Conservation (phyloP, 1,284 basidiomycete species). For the Ustilago bromivora region DNA sequence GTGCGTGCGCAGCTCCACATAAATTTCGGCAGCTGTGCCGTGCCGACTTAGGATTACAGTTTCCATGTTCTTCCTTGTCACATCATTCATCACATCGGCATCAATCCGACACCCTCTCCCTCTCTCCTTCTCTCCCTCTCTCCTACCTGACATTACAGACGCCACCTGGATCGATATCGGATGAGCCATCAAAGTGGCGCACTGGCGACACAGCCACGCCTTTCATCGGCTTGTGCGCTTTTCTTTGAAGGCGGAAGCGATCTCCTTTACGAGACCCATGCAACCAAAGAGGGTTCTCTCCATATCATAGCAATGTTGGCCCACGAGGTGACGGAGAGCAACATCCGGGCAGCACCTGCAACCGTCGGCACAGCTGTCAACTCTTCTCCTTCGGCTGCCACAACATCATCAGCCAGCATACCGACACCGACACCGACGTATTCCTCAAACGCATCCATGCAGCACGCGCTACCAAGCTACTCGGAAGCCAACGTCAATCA, state of each 20-base stretch:
- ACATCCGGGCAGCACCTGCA: not conserved
- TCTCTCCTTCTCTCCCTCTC: too few species aligned
- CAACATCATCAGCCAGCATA: not conserved
- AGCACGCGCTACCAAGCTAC: conserved; percentile 27
- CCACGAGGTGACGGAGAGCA: not conserved
- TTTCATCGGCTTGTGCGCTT: conserved; percentile 5
- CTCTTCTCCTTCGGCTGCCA: not conserved
- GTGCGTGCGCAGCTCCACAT: conserved; percentile 12
- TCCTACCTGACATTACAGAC: not conserved
- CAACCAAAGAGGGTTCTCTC: not conserved
- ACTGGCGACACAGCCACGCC: not conserved
- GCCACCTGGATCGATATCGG: conserved; percentile 1
- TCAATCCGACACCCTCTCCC: not conserved
- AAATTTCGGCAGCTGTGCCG: conserved; percentile 9
- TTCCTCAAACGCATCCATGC: conserved; percentile 3
- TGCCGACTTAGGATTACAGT: conserved; percentile 3
- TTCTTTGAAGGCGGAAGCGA: not conserved
- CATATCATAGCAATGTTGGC: conserved; percentile 3
- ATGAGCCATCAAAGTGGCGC: conserved; percentile 1
- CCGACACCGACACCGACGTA: not conserved
- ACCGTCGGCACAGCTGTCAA: not conserved
- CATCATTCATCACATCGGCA: conserved; percentile 5
- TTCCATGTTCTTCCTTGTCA: not conserved
- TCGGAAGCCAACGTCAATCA: conserved; percentile 18
- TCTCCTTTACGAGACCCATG: not conserved